These are phyloP conservation scores for Castanea crenata DNA, from an alignment of 306 rosid genomes.

Conservation along the genomic window DNA sequence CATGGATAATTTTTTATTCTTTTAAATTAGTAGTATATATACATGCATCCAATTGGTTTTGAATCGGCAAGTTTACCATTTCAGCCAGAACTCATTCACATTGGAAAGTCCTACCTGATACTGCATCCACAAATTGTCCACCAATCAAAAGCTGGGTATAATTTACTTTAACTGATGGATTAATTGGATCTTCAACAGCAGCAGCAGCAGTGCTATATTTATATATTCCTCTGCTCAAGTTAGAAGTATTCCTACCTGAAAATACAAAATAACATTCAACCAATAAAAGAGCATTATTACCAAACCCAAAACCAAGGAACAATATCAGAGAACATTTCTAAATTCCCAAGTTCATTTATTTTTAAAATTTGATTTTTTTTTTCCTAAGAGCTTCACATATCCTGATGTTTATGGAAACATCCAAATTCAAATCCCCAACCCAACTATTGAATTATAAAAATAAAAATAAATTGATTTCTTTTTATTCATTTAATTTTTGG, in stretches of 20 bases:
- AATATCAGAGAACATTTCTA: neutral
- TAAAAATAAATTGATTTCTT: too few species aligned
- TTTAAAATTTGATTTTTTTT: neutral
- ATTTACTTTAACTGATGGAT: slow-evolving; percentile 50
- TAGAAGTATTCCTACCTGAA: slow-evolving; percentile 47
- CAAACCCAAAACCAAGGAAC: neutral
- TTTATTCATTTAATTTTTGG: too few species aligned
- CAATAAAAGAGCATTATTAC: neutral
- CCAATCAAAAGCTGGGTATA: slow-evolving; percentile 64
- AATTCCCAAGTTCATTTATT: neutral
- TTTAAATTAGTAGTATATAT: too few species aligned
- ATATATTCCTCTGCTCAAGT: slow-evolving; percentile 26
- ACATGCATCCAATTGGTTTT: too few species aligned
- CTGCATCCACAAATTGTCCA: slow-evolving; percentile 82
- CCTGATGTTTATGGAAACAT: too few species aligned
- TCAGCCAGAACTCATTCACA: too few species aligned
- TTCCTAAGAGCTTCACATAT: neutral
- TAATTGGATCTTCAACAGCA: slow-evolving; percentile 59
- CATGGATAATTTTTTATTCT: neutral
- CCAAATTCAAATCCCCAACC: too few species aligned
- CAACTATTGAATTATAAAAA: too few species aligned
- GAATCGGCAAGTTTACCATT: too few species aligned
- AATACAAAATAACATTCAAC: neutral
- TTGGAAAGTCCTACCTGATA: slow-evolving; percentile 57
- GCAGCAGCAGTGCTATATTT: slow-evolving; percentile 63